Evolutionary conservation across 805 yeast species (phyloP), one percentile per base, ranked within the genome.

Genomic region (Candida ponderosae): DNA sequence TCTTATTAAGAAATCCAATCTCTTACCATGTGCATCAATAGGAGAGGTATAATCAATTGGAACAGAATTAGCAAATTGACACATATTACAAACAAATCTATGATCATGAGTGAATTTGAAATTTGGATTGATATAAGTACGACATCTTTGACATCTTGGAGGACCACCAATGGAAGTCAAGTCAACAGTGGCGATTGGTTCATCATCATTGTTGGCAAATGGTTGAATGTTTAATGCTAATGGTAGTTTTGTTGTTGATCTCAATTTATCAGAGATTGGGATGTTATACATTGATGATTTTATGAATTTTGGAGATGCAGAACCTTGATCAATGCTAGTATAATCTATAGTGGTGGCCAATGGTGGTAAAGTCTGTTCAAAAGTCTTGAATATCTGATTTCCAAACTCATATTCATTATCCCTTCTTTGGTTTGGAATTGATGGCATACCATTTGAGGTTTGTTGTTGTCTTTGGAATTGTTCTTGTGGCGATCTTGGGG

Each of bases 71-170:
- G 86, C 73, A 47, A 82, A 83, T 43, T 77, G 78, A 62, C 98
- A 93, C 51, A 93, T 73, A 59, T 90, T 90, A 66, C 98, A 93
- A 11, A 75, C 67, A 59, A 86, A 83, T 40, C 62, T 65, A 31
- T 78, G 73, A 20, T 79, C 79, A 38, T 70, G 71, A 6, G 75
- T 68, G 37, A 70, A 63, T 46, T 76, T 79, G 78, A 84, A 81
- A 16, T 79, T 74, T 4, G 97, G 94, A 55, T 90, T 93, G 43
- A 88, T 69, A 57, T 88, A 93, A 1, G 96, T 76, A 39, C 96
- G 75, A 62, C 99, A 93, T 43, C 97, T 79, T 46, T 76, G 74
- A 61, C 99, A 93, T 47, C 99, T 74, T 26, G 94, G 80, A 0
- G 96, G 95, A 1, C 87, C 86, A 14, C 68, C 68, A 30, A 65